Base-by-base conservation (phyloP, 306 rosid genomes). In the Begonia masoniana region DNA sequence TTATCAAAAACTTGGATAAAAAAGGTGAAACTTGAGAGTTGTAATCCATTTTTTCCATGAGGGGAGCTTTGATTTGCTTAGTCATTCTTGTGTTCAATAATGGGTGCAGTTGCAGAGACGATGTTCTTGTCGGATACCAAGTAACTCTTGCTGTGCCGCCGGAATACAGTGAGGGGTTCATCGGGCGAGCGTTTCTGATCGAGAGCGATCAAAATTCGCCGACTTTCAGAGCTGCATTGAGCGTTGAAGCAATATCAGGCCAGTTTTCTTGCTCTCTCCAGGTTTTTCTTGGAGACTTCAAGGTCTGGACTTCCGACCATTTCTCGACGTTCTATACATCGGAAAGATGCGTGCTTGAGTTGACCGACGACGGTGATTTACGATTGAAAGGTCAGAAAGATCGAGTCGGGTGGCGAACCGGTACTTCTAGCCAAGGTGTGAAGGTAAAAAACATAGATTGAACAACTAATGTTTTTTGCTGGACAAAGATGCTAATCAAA, bases 381-480 rank as follows among this genome's bases (percentile, higher is more conserved):
- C 76, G 76, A 61, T 60, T 91, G 12, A 83, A 71, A 61, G 99
- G 94, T 51, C 84, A 81, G 6, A 60, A 68, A 24, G 81, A 68
- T 2, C 70, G 42, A 31, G 77, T 91, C 13, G 99, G 99, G 15
- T 91, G 99, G 99, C 76, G 80, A 62, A 79, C 88, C 35, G 96
- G 94, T 16, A 91, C 99, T 73, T 75, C 86, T 50, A 78, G 84
- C 71, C 99, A 91, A 77, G 83, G 84, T 60, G 94, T 83, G 69
- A 52, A 91, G 99, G 99, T 91, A 88, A 71, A 58, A 63, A 7
- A 15, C n/a, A n/a, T 12, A 26, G 21, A 16, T 11, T 6, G 45
- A 7, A 43, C 9, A 15, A 21, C 52, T 11, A 43, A 10, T 45
- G 21, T 26, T 24, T 1, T 24, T 24, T 11, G 19, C 19, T 41